Percentiles rank a stretch among this genome's conserved stretches.
These are phyloP conservation scores for Dacryopinax primogenitus DNA, from an alignment of 768 basidiomycete genomes.

Conservation along the genomic window DNA sequence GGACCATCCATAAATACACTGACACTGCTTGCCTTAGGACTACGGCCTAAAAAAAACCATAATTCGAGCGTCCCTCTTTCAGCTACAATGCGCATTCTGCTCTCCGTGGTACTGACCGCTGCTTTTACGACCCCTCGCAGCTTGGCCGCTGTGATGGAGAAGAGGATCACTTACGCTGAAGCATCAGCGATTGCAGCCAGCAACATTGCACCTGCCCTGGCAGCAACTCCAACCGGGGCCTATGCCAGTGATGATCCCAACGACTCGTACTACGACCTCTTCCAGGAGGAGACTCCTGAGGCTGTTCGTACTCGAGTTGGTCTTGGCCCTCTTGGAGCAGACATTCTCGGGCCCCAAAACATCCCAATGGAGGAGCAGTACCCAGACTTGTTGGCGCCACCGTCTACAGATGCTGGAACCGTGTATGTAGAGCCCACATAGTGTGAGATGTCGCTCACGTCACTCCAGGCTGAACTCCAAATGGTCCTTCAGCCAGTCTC, in stretches of 20 bases:
- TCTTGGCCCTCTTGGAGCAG: not conserved
- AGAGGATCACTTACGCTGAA: not conserved
- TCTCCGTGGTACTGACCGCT: not conserved
- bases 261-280: not conserved
- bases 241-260: constrained; percentile 3
- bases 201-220: constrained; percentile 5
- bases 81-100: not conserved
- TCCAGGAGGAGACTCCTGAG: constrained; percentile 4
- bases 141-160: not conserved
- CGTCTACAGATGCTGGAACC: constrained; percentile 46
- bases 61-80: not conserved
- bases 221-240: not conserved
- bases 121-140: not conserved
- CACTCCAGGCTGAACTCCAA: constrained; percentile 36
- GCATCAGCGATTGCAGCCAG: not conserved
- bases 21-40: not conserved
- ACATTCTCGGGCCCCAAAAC: constrained; percentile 47
- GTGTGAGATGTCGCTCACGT: not conserved
- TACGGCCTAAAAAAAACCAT: too few species aligned
- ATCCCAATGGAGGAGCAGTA: constrained; percentile 42
- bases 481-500: constrained; percentile 52
- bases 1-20: not conserved
- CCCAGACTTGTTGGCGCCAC: constrained; percentile 45
- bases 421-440: constrained; percentile 27
- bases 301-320: not conserved